phyloP scores from a whole-genome alignment of 306 rosid species.

The Fagus crenata region DNA sequence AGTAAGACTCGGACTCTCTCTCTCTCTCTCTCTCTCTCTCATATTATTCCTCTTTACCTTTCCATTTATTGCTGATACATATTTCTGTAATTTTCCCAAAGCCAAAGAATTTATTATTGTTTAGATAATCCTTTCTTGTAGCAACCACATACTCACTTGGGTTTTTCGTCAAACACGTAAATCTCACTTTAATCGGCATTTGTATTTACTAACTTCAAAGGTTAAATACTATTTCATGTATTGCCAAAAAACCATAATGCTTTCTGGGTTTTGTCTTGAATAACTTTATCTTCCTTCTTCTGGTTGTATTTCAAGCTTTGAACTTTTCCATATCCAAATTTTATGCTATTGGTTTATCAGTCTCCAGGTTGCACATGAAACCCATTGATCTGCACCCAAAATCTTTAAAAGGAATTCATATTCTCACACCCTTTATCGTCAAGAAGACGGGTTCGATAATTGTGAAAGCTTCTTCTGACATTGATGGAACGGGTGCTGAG shows the following conservation, averaged over 20 bases:
- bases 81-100: not conserved
- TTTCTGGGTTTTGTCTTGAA: not conserved
- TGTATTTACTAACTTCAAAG: not conserved
- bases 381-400: constrained; percentile 34
- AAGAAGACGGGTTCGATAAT: constrained; percentile 12
- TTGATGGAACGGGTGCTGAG: constrained; percentile 24
- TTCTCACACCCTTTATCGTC: constrained; percentile 27
- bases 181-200: constrained; percentile 1
- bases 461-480: constrained; percentile 43
- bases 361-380: constrained; percentile 44
- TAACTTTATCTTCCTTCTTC: not conserved
- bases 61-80: not conserved
- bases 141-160: not conserved
- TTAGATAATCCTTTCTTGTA: not conserved
- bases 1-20: constrained; percentile 38
- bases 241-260: not conserved
- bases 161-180: not conserved
- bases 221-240: not conserved
- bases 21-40: not conserved
- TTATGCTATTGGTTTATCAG: constrained; percentile 33
- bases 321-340: not conserved
- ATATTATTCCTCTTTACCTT: not conserved
- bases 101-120: too few species aligned
- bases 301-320: not conserved
- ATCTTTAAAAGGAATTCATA: constrained; percentile 36